These are phyloP conservation scores for Hyphopichia wangnamkhiaoensis DNA, from an alignment of 1,139 yeast species.

Conservation along the genomic window DNA sequence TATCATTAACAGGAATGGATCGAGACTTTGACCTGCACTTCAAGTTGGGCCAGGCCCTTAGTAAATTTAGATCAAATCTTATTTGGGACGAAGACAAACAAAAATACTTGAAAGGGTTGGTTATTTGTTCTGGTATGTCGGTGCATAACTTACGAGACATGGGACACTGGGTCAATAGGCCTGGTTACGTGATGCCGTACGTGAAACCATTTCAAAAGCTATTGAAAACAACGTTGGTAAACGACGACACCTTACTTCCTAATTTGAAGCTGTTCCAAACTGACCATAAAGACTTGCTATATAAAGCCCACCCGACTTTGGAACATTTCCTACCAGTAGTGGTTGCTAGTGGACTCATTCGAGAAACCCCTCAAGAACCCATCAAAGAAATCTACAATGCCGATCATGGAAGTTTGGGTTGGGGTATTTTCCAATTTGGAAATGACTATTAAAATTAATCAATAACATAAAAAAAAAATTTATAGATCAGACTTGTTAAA, in stretches of 20 bases:
- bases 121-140: constrained; percentile 74
- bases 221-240: constrained; percentile 36
- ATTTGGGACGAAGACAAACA: constrained; percentile 32
- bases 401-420: constrained; percentile 54
- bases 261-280: constrained; percentile 33
- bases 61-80: constrained; percentile 48
- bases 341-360: constrained; percentile 64
- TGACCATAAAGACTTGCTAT: constrained; percentile 35
- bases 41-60: constrained; percentile 56
- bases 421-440: constrained; percentile 63
- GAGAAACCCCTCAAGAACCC: constrained; percentile 28
- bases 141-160: constrained; percentile 72
- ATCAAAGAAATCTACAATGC: constrained; percentile 50
- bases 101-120: constrained; percentile 40
- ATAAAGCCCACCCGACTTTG: constrained; percentile 67
- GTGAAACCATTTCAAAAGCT: constrained; percentile 49
- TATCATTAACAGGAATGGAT: constrained; percentile 56
- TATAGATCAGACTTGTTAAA: background rate
- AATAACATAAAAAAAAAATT: background rate
- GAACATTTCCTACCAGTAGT: constrained; percentile 74
- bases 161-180: constrained; percentile 19
- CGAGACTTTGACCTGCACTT: constrained; percentile 49
- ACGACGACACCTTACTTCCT: constrained; percentile 23
- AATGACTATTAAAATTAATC: constrained; percentile 7
- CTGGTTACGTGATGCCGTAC: constrained; percentile 44